Conservation (phyloP, 176 grass and related monocot genomes). For the Rhynchospora pubera region DNA sequence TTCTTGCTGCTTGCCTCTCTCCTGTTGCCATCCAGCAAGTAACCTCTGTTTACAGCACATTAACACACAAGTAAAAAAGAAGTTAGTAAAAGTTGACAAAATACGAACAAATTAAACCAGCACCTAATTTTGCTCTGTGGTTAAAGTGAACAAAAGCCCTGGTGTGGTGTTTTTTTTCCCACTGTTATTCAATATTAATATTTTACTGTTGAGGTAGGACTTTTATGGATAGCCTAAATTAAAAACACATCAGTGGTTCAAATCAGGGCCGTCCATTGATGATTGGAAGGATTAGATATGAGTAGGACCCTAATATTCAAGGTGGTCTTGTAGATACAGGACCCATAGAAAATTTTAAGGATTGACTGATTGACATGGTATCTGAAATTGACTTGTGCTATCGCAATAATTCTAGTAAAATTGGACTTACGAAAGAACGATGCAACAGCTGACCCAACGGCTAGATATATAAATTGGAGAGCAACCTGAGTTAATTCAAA, state of each 20-base stretch:
- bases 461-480: constrained; percentile 79
- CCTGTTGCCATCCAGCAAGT: constrained; percentile 97
- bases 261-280: background rate
- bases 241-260: background rate
- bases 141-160: background rate
- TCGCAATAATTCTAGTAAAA: constrained; percentile 16
- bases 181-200: background rate
- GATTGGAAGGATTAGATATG: background rate
- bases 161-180: background rate
- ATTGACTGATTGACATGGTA: background rate
- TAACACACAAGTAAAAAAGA: background rate
- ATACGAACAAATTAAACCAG: background rate
- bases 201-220: background rate
- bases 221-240: background rate
- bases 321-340: background rate
- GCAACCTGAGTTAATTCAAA: constrained; percentile 32
- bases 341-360: background rate
- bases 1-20: constrained; percentile 84
- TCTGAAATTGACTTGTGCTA: background rate
- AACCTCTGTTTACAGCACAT: constrained; percentile 54
- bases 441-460: constrained; percentile 56
- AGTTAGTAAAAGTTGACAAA: background rate
- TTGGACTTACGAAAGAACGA: constrained; percentile 82
- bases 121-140: background rate
- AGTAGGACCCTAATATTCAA: background rate